Base-by-base conservation (phyloP, 78 protist genomes). In the Dictyostelium discoideum region DNA sequence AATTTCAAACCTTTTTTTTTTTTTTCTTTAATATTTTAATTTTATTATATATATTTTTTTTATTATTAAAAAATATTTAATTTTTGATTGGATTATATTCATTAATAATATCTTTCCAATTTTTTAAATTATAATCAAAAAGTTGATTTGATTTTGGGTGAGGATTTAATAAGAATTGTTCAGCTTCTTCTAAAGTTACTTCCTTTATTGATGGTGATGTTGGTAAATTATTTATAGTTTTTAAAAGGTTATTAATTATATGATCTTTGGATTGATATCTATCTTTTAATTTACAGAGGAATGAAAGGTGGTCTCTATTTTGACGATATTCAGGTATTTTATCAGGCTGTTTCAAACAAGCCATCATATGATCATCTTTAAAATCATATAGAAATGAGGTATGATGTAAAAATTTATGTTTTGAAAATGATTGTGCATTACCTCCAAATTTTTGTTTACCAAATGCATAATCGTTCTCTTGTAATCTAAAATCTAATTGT, bases 381-480 rank as follows among this genome's bases (percentile, higher is more conserved):
- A 69, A 90, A 26, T 90, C 94, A 11, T 46, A 90, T 2, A 90
- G 74, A 42, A 90, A 90, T 3, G 94, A 90, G 1, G 94, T 90
- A 37, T 90, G 94, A 48, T 90, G 94, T 20, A 82, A 60, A 60
- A 90, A 90, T 18, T 76, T 50, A 22, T 16, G 16, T 20, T 86
- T 60, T 16, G 88, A 90, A 20, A 80, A 69, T 32, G 94, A 20
- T 72, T 90, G 94, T 16, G 94, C 94, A 82, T 90, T 90, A 18
- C 94, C 94, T 44, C 94, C 94, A 82, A 90, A 90, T 46, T 90
- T 90, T n/a, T 2, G 9, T 44, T 42, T n/a, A 8, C 88, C 86
- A 82, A 82, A 90, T 42, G 94, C 44, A 72, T 90, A 90, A 22
- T 90, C 94, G 46, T 90, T 57, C 20, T 90, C 94, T 50, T 37